These are phyloP conservation scores for Cyclotella atomus DNA, from an alignment of 108 stramenopile genomes.

Conservation along the genomic window DNA sequence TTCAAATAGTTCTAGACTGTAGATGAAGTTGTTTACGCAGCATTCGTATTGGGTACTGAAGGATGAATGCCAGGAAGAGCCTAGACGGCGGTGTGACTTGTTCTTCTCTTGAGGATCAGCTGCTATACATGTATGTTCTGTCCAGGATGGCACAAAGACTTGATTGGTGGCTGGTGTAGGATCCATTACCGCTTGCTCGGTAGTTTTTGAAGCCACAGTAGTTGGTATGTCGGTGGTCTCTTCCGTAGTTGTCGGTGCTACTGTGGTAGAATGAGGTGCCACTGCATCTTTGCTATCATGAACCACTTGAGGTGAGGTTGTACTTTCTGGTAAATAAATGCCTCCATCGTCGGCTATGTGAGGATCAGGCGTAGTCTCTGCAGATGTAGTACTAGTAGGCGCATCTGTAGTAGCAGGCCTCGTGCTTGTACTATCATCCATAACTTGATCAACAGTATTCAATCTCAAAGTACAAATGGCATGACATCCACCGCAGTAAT, in stretches of 20 bases:
- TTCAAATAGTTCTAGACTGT: conserved; percentile 1
- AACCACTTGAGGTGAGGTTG: not conserved
- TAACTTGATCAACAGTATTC: not conserved
- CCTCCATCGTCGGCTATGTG: conserved; percentile 1
- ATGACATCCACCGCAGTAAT: conserved; percentile 12
- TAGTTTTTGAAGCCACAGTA: too few species aligned
- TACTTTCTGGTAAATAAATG: not conserved
- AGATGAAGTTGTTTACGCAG: conserved; percentile 3
- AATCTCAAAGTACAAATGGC: not conserved
- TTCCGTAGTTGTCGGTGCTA: not conserved
- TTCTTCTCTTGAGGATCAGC: not conserved
- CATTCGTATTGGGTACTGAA: conserved; percentile 14
- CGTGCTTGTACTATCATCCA: too few species aligned
- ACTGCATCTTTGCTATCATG: not conserved
- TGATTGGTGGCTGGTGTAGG: not conserved
- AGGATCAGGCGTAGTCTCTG: too few species aligned
- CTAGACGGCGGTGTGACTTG: not conserved
- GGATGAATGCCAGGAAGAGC: not conserved
- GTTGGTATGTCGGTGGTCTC: too few species aligned
- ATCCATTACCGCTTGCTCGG: not conserved
- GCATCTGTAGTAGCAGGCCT: too few species aligned
- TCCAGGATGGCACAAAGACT: not conserved
- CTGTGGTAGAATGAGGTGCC: not conserved
- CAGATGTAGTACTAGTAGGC: too few species aligned
- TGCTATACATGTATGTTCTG: not conserved